A percentile compares a stretch with the other conserved stretches of the same genome.
Conservation (phyloP, 2,329 filamentous ascomycete genomes). For the Monilinia polystroma region DNA sequence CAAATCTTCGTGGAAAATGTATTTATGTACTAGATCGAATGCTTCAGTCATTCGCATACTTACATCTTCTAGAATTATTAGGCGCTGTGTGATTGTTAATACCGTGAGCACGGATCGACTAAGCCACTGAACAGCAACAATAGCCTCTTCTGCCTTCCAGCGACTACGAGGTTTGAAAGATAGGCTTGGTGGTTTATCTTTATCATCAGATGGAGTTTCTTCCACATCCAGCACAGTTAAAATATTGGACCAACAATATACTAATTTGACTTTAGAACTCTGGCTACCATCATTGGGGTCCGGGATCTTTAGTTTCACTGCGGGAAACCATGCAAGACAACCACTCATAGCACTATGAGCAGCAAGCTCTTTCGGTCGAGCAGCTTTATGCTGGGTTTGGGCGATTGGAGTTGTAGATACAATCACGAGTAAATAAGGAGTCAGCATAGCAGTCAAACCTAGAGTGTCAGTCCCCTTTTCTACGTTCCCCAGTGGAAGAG, state of each 20-base stretch:
- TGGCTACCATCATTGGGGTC: slow-evolving; percentile 66
- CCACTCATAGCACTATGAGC: slow-evolving; percentile 91
- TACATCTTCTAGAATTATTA: slow-evolving; percentile 89
- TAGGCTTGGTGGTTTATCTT: slow-evolving; percentile 74
- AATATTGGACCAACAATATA: slow-evolving; percentile 99
- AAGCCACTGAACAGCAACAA: slow-evolving; percentile 95
- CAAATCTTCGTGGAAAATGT: slow-evolving; percentile 87
- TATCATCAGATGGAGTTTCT: slow-evolving; percentile 65
- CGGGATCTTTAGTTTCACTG: slow-evolving; percentile 81
- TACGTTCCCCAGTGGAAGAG: slow-evolving; percentile 89
- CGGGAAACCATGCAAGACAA: slow-evolving; percentile 95
- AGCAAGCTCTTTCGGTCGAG: slow-evolving; percentile 84
- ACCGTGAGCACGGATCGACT: slow-evolving; percentile 89
- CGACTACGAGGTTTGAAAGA: slow-evolving; percentile 79
- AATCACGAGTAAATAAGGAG: slow-evolving; percentile 91
- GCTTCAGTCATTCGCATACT: slow-evolving; percentile 89
- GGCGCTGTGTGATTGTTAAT: slow-evolving; percentile 87
- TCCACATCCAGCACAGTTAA: slow-evolving; percentile 88
- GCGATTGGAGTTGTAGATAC: slow-evolving; percentile 96
- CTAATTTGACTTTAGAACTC: slow-evolving; percentile 79
- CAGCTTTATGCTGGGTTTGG: slow-evolving; percentile 92
- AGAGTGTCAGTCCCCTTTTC: slow-evolving; percentile 84
- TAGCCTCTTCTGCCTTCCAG: slow-evolving; percentile 92
- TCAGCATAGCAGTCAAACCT: slow-evolving; percentile 91
- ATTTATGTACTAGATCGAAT: slow-evolving; percentile 86